Evolutionary conservation across 164 flowering plant species (phyloP), one percentile per base, ranked within the genome.

Genomic region (Magnolia kwangsiensis): DNA sequence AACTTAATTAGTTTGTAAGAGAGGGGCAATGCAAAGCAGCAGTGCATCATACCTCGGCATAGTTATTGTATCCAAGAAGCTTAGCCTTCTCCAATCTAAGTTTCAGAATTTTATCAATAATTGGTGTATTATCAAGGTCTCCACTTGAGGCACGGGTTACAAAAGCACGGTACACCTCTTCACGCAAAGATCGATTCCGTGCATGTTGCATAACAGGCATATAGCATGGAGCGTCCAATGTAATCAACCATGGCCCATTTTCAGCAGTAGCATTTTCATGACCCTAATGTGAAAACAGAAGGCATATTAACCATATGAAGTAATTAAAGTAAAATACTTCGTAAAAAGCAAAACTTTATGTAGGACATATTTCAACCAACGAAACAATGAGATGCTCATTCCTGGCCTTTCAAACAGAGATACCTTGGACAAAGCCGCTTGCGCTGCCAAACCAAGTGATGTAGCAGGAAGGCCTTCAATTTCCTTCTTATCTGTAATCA

Each of bases 201-300:
- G 96, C 89, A 87, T 96, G 97, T 86, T 91, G 95, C 98, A 93
- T 87, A 50, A 96, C 98, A 83, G 99, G 81, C 27, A 88, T 81
- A 87, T 63, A 94, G 82, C 97, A 89, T 61, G 98, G 98, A 72
- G 89, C 96, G 85, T 94, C 98, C 91, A 96, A 79, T 37, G 98
- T 94, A 73, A 96, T 88, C 69, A 96, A 58, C 99, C 99, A 96
- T 45, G 98, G 99, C 19, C 99, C 98, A 80, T 88, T 84, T 80
- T 96, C 98, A 78, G 98, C 89, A 78, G 92, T 94, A 75, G 99
- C 98, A 88, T 89, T 85, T 82, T 88, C 88, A 84, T 94, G 90
- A 10, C 99, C 99, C 98, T 95, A 79, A n/a, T 64, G n/a, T 21
- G 37, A 58, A 27, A 69, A 31, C 64, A 2, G 14, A 65, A 23